Conservation (phyloP, 1,284 basidiomycete genomes). For the Paramarasmius palmivorus region DNA sequence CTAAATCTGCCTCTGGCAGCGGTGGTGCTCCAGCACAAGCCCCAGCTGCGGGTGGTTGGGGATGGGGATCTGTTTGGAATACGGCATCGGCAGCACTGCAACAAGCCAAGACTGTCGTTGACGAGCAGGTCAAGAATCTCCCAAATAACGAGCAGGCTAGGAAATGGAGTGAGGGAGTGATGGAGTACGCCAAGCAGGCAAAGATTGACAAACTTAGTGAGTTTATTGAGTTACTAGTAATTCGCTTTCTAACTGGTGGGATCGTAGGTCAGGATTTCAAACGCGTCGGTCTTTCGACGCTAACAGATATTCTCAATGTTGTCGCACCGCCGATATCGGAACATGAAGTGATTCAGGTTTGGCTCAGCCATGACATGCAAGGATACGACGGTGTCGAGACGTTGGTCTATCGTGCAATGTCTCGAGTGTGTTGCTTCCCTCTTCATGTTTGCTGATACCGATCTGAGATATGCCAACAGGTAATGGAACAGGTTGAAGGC, state of each 20-base stretch:
- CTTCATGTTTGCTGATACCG: neutral
- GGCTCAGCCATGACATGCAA: conserved; percentile 94
- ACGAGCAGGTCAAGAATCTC: conserved; percentile 84
- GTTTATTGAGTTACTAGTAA: neutral
- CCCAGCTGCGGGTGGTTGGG: conserved; percentile 52
- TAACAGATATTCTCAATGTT: conserved; percentile 91
- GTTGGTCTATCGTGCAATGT: conserved; percentile 89
- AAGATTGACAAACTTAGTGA: conserved; percentile 84
- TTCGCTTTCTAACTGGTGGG: neutral
- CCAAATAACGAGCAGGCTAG: conserved; percentile 81
- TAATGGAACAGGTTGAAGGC: conserved; percentile 93
- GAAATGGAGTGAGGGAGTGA: conserved; percentile 71
- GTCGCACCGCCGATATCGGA: conserved; percentile 98
- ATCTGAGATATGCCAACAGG: conserved; percentile 39
- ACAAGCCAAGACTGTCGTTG: conserved; percentile 85
- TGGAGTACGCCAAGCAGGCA: conserved; percentile 70
- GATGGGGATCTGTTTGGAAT: conserved; percentile 86
- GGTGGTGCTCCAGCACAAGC: conserved; percentile 23
- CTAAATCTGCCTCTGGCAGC: conserved; percentile 27
- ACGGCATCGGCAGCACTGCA: conserved; percentile 85
- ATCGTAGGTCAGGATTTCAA: conserved; percentile 81
- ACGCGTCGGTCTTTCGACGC: conserved; percentile 81
- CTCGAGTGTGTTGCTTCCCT: conserved; percentile 54
- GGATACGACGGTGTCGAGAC: conserved; percentile 95
- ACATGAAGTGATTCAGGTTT: conserved; percentile 96